A percentile compares a stretch with the other conserved stretches of the same genome.
Evolutionary conservation across 108 stramenopile genomes (phyloP).

Genomic region (Stephanodiscus minutulus): DNA sequence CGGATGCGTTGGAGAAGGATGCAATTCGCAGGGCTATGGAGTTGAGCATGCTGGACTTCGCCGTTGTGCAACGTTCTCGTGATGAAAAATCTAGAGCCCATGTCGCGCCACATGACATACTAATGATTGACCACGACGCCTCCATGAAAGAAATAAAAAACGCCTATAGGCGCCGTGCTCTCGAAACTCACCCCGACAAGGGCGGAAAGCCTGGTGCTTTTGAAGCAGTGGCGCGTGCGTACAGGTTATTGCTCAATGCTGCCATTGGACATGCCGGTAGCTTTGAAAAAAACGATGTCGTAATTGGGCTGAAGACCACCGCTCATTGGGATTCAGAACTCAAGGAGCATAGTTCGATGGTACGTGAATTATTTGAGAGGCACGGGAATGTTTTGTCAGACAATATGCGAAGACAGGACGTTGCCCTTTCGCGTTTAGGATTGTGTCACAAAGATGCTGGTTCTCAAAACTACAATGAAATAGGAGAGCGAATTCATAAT

Average conservation of each 20-base stretch:
- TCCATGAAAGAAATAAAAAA: slow-evolving; percentile 42
- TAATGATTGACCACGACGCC: slow-evolving; percentile 24
- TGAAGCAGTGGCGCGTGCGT: slow-evolving; percentile 38
- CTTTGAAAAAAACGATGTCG: slow-evolving; percentile 11
- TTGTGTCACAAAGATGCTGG: slow-evolving; percentile 53
- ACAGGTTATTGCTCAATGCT: slow-evolving; percentile 37
- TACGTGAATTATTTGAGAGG: slow-evolving; percentile 55
- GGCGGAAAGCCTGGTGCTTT: slow-evolving; percentile 52
- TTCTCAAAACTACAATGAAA: slow-evolving; percentile 54
- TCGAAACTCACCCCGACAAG: slow-evolving; percentile 63
- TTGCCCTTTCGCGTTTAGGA: slow-evolving; percentile 38
- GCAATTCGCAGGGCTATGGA: slow-evolving; percentile 58
- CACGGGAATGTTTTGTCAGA: slow-evolving; percentile 52
- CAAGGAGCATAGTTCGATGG: slow-evolving; percentile 57
- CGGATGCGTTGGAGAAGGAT: slow-evolving; percentile 54
- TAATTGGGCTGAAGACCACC: slow-evolving; percentile 18
- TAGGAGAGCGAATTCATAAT: slow-evolving; percentile 54
- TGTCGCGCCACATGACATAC: slow-evolving; percentile 37
- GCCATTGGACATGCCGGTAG: slow-evolving; percentile 16
- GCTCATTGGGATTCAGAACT: slow-evolving; percentile 64
- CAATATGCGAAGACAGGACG: slow-evolving; percentile 33
- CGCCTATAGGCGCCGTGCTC: slow-evolving; percentile 54
- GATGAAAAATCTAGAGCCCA: slow-evolving; percentile 5
- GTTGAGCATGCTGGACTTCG: slow-evolving; percentile 65
- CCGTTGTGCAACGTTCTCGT: slow-evolving; percentile 49